Base-by-base conservation (phyloP, 768 basidiomycete species). In the Agrocybe chaxingu region DNA sequence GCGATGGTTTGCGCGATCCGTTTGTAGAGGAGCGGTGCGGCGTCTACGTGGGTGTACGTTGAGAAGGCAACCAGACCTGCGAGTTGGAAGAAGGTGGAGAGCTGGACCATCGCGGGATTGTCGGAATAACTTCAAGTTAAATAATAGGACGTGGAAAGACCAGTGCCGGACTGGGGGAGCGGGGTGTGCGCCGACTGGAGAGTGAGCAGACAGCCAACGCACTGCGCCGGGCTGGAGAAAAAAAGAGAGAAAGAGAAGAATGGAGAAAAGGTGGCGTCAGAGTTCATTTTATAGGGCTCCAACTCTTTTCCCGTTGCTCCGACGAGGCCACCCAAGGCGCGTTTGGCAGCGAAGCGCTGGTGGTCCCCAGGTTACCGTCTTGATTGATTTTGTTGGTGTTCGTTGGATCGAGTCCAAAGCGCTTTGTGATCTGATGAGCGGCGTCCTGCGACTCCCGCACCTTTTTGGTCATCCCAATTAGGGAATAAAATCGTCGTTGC, bases 1-100 rank as follows among this genome's bases (percentile, higher is more conserved):
- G 70, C 48, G 44, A 79, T 80, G 36, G 62, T 59, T 60, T 81
- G 80, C 1, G 68, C 72, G 55, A 81, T 79, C 35, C 79, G 76
- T 65, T 76, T 80, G 48, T 68, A 58, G 31, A 53, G 33, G 11
- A 72, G 37, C 52, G 70, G 67, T 40, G 68, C 62, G 51, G 68
- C 67, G 11, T 66, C 57, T 36, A 66, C 68, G 38, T 63, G 24
- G 3, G 24, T 24, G 5, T 24, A 5, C 24, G 5, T 61, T 38
- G 70, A 59, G 54, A 70, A 59, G 52, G 59, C 59, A 42, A 58
- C 56, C 53, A 71, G 57, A 51, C 66, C 59, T 34, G 65, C 24
- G 24, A 24, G 24, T 24, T 24, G 57, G 62, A 73, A 62, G 54
- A 58, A 42, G 39, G 58, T 47, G 30, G 60, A 62, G 50, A 65